Conservation (phyloP, 306 rosid species). For the Pyrus betulifolia region DNA sequence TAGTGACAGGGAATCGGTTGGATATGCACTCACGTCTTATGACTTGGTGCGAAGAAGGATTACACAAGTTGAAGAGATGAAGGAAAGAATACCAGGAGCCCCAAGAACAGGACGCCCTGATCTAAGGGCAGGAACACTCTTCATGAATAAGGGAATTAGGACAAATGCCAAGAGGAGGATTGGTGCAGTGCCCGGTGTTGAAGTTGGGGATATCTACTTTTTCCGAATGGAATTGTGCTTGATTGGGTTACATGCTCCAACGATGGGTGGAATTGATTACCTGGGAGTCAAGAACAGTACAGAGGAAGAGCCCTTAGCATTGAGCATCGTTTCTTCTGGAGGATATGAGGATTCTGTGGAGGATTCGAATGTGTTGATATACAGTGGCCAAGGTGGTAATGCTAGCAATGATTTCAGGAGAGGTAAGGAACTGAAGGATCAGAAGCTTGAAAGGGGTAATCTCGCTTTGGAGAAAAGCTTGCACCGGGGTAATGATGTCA, state of each 20-base stretch:
- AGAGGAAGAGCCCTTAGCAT: conserved; percentile 83
- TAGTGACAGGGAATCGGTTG: conserved; percentile 42
- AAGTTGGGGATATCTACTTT: conserved; percentile 81
- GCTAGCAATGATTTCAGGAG: conserved; percentile 26
- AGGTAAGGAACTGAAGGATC: conserved; percentile 66
- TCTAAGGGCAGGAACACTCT: conserved; percentile 55
- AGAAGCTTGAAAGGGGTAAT: conserved; percentile 97
- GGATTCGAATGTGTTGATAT: conserved; percentile 68
- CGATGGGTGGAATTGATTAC: conserved; percentile 95
- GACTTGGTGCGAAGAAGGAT: conserved; percentile 67
- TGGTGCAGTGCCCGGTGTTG: conserved; percentile 81
- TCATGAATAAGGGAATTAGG: conserved; percentile 78
- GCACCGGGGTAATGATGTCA: conserved; percentile 66
- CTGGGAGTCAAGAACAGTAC: conserved; percentile 47
- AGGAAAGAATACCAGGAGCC: conserved; percentile 37
- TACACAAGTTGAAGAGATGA: conserved; percentile 60
- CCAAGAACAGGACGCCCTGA: conserved; percentile 56
- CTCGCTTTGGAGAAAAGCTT: conserved; percentile 82
- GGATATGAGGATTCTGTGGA: conserved; percentile 77
- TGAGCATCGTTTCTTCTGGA: conserved; percentile 90
- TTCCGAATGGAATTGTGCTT: conserved; percentile 80
- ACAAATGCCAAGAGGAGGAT: conserved; percentile 50
- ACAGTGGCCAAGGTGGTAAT: conserved; percentile 91
- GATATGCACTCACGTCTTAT: conserved; percentile 38
- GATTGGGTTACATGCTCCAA: conserved; percentile 76